These are phyloP conservation scores for Hydrangea macrophylla DNA, from an alignment of 148 eudicot species.

Conservation along the genomic window DNA sequence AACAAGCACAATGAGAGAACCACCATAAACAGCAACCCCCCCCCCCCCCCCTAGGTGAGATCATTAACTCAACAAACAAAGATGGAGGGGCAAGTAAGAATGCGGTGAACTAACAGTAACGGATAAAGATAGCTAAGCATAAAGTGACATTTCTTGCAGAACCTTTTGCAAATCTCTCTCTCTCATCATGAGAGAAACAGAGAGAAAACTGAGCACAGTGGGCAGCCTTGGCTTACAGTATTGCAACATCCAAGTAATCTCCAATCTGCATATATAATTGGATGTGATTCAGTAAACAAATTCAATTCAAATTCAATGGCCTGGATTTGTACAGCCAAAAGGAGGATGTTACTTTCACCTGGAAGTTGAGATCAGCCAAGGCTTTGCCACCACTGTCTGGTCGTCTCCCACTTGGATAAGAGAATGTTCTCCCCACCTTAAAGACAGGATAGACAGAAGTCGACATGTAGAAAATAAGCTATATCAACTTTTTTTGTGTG, in stretches of 20 bases:
- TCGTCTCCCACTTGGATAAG: slow-evolving; percentile 41
- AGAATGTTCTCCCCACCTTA: slow-evolving; percentile 60
- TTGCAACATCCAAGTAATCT: slow-evolving; percentile 63
- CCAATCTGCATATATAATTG: slow-evolving; percentile 41
- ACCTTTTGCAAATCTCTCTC: no score
- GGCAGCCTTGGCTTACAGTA: slow-evolving; percentile 19
- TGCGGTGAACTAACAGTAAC: no score
- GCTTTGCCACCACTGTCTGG: slow-evolving; percentile 49
- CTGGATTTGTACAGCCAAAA: neutral
- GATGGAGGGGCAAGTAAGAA: no score
- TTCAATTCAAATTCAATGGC: neutral
- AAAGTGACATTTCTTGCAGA: no score
- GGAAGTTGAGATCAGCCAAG: slow-evolving; percentile 55
- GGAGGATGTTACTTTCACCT: slow-evolving; percentile 29
- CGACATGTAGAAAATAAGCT: neutral
- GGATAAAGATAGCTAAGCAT: no score
- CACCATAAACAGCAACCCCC: no score
- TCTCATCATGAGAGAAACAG: neutral
- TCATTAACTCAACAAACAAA: no score
- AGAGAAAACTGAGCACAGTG: slow-evolving; percentile 12
- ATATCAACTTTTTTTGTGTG: neutral
- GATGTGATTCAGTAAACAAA: slow-evolving; percentile 5
- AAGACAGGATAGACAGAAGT: slow-evolving; percentile 5
- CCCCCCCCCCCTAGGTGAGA: no score
- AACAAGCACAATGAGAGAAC: no score